Base-by-base conservation (phyloP, 352 stramenopile genomes). In the Pythium dissimile region DNA sequence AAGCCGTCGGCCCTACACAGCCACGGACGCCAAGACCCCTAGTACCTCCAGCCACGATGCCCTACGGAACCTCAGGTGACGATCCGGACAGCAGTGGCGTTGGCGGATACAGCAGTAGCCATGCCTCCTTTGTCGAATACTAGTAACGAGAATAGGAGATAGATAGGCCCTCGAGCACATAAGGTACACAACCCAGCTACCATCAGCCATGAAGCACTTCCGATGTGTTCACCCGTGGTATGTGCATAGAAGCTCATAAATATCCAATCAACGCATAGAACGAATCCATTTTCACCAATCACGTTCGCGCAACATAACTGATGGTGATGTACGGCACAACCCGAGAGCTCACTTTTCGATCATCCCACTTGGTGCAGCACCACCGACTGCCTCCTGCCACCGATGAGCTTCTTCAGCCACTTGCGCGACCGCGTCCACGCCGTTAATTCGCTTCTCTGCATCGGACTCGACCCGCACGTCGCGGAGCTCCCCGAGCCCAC, bases 401-500 rank as follows among this genome's bases (percentile, higher is more conserved):
- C n/a, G 43, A 72, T 67, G 61, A 88, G 75, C 64, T 98, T 98
- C 77, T 98, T 98, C 74, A 67, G 77, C 45, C 65, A 69, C 45
- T 51, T 99, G 49, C 79, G 94, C 47, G 67, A 77, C 21, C 88
- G 97, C 54, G 90, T 95, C 20, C 56, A 82, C 56, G 76, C 81
- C 50, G 84, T 97, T 45, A 83, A 99, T 72, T 99, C 96, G 46
- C 80, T 99, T 50, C 83, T 99, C 4, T 99, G 97, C 73, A 89
- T 99, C 31, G 97, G 97, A 9, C 77, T 99, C 6, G 97, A 99
- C 75, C 97, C 97, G 42, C 97, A 99, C 64, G 73, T 75, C 12
- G 63, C 64, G 0, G 88, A 96, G 62, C 75, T 97, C 10, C 67
- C 79, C 0, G 79, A 89, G 46, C 50, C 86, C 21, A 94, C 86